A percentile compares a stretch with the other conserved stretches of the same genome.
phyloP scores from a whole-genome alignment of 2,329 filamentous ascomycete species.

The Aspergillus sp. region DNA sequence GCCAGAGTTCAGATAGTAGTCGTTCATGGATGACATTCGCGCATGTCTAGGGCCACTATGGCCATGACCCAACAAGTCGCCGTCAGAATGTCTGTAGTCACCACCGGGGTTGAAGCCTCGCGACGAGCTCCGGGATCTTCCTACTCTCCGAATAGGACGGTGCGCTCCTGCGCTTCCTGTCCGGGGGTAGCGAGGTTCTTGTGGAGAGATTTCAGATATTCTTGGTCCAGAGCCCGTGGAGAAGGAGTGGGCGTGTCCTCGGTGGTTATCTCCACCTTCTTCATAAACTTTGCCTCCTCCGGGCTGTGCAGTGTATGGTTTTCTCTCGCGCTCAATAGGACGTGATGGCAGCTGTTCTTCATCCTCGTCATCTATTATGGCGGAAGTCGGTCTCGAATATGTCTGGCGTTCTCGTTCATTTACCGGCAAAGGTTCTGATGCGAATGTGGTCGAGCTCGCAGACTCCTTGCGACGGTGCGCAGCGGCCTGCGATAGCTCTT shows the following conservation, averaged over 20 bases:
- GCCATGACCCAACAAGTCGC: constrained; percentile 24
- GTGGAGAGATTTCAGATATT: constrained; percentile 49
- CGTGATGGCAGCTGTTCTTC: constrained; percentile 40
- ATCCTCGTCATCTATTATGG: constrained; percentile 31
- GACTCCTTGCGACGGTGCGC: constrained; percentile 18
- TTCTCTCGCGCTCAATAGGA: constrained; percentile 61
- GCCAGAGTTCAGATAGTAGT: constrained; percentile 21
- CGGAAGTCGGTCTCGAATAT: constrained; percentile 29
- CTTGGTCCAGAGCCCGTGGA: constrained; percentile 49
- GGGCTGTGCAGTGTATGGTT: constrained; percentile 59
- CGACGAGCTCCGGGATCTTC: constrained; percentile 28
- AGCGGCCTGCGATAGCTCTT: constrained; percentile 30
- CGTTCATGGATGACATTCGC: constrained; percentile 13
- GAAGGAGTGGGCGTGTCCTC: constrained; percentile 20
- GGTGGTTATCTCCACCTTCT: constrained; percentile 19
- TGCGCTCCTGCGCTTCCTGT: constrained; percentile 12
- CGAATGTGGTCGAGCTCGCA: constrained; percentile 11
- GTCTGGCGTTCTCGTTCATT: constrained; percentile 37
- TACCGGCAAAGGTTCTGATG: constrained; percentile 18
- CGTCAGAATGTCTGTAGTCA: constrained; percentile 33
- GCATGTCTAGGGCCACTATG: constrained; percentile 14
- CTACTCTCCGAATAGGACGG: constrained; percentile 6
- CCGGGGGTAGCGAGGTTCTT: constrained; percentile 19
- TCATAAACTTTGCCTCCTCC: constrained; percentile 56
- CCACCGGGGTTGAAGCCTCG: constrained; percentile 16